phyloP scores from a whole-genome alignment of 148 eudicot species.

The Fagopyrum esculentum region DNA sequence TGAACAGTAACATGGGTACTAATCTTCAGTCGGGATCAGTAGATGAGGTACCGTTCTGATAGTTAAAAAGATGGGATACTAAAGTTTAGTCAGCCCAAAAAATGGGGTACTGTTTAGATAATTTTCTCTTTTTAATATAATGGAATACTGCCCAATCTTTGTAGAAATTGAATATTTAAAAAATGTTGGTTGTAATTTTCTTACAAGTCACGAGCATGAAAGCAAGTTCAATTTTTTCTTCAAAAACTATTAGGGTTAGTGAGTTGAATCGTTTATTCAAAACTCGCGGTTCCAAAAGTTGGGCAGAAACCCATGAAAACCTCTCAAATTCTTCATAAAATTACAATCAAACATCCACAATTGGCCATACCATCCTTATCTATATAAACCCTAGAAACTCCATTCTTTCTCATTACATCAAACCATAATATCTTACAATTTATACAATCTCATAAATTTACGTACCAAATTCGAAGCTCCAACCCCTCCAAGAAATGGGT shows the following conservation, averaged over 20 bases:
- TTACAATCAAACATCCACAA: neutral
- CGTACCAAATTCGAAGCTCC: neutral
- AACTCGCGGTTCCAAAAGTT: neutral
- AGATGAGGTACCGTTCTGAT: too few relatives aligned
- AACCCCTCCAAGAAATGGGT: neutral
- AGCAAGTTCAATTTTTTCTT: neutral
- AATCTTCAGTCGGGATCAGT: too few relatives aligned
- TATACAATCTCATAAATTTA: neutral
- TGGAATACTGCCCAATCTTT: conserved; percentile 6
- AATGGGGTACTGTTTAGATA: too few relatives aligned
- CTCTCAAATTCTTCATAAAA: neutral
- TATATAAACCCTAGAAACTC: neutral
- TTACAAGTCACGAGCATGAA: neutral
- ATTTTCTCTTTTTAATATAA: neutral
- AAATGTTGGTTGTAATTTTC: neutral
- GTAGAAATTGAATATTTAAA: neutral
- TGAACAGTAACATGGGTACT: too few relatives aligned
- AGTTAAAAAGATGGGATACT: too few relatives aligned
- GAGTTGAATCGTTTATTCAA: neutral
- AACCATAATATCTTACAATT: neutral
- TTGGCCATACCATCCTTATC: neutral
- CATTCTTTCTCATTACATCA: neutral
- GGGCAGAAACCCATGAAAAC: neutral
- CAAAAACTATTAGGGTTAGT: neutral
- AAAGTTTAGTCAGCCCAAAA: too few relatives aligned